Percentiles rank a stretch among this genome's conserved stretches.
These are phyloP conservation scores for Xylaria sp. DNA, from an alignment of 2,329 filamentous ascomycete genomes.

Conservation along the genomic window DNA sequence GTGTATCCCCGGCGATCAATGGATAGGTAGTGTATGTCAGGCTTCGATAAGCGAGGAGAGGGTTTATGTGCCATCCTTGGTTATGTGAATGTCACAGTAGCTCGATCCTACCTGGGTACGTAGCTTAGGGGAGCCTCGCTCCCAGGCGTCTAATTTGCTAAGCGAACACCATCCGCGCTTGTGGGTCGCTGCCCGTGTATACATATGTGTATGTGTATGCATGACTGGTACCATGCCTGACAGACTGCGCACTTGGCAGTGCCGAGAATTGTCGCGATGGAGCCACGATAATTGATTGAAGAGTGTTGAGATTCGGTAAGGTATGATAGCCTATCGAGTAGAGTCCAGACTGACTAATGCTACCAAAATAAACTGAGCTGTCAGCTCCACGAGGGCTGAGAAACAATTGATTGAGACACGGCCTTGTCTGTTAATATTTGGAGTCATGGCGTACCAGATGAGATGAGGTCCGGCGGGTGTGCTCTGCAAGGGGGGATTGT, in stretches of 20 bases:
- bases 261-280: constrained; percentile 9
- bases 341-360: constrained; percentile 28
- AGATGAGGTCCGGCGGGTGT: constrained; percentile 17
- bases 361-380: constrained; percentile 26
- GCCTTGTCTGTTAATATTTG: constrained; percentile 30
- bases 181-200: constrained; percentile 26
- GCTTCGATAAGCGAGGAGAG: constrained; percentile 38
- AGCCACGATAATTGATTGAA: constrained; percentile 13
- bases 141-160: constrained; percentile 38
- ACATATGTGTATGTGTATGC: neutral
- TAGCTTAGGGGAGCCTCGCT: constrained; percentile 12
- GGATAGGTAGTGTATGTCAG: constrained; percentile 19
- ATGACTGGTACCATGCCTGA: constrained; percentile 6
- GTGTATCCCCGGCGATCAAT: constrained; percentile 25
- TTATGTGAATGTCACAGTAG: constrained; percentile 20
- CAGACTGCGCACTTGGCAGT: constrained; percentile 11
- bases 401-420: constrained; percentile 30
- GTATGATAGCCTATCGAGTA: constrained; percentile 12
- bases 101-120: constrained; percentile 6
- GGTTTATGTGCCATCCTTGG: constrained; percentile 14
- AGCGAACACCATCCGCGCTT: constrained; percentile 35
- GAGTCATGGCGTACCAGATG: constrained; percentile 27
- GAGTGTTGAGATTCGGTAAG: constrained; percentile 25
- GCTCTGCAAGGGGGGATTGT: constrained; percentile 19
- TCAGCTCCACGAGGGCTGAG: constrained; percentile 34